Base-by-base conservation (phyloP, 1,284 basidiomycete genomes). In the Sphagnurus paluster region DNA sequence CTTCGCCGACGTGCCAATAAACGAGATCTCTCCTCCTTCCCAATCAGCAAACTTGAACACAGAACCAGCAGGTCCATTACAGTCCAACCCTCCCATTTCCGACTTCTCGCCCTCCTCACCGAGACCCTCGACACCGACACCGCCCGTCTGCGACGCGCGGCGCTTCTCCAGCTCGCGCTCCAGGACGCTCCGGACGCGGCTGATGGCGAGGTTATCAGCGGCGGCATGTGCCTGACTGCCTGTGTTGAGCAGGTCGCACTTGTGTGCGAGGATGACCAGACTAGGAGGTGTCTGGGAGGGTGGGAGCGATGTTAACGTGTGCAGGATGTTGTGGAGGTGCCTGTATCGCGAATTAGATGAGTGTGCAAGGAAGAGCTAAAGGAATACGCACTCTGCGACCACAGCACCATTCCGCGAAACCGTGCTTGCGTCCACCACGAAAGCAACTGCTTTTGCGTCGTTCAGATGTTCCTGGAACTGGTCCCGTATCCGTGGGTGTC, bases 111-210 rank as follows among this genome's bases (percentile, higher is more conserved):
- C 82, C 46, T 85, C 82, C 10, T 69, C 79, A 2, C 87, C 88
- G 3, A 90, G 65, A 26, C 80, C 79, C 58, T 90, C 89, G 7
- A 91, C 70, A 5, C 77, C 80, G 7, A 90, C 75, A 6, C 82
- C 82, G 14, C 75, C 77, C 2, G 73, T 71, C 50, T 86, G 79
- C 0, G 84, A 77, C 3, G 65, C 66, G 39, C 82, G 71, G 26
- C 89, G 76, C 62, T 86, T 89, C 61, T 90, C 87, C 10, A 91
- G 74, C 58, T 91, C 88, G 38, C 88, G 80, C 58, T 91, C 89
- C 39, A 91, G 78, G 47, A 91, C 76, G 1, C 79, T 79, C 35
- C 80, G 81, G 7, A 88, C 85, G 20, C 88, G 80, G 41, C 75
- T 79, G 35, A 84, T 70, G 3, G 86, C 87, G 6, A 87, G 71